These are phyloP conservation scores for Castanospermum australe DNA, from an alignment of 306 rosid genomes.

Conservation along the genomic window DNA sequence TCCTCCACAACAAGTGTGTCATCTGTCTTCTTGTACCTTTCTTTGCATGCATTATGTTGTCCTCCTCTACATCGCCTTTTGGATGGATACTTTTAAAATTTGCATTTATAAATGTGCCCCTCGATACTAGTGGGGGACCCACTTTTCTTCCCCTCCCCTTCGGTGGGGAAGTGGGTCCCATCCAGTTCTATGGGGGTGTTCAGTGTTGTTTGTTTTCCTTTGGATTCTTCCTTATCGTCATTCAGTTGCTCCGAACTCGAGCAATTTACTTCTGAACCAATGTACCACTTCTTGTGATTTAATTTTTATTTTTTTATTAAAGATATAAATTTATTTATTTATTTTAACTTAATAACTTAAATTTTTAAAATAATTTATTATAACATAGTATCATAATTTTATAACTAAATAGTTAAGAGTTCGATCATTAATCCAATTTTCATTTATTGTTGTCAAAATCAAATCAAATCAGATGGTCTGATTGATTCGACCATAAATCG, in stretches of 20 bases:
- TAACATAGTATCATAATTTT: too few species aligned
- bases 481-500: too few species aligned
- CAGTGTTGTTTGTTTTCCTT: not conserved
- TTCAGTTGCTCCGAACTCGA: not conserved
- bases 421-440: too few species aligned
- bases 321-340: too few species aligned
- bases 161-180: conserved; percentile 24
- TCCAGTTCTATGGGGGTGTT: not conserved
- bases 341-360: too few species aligned
- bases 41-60: conserved; percentile 50
- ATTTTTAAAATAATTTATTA: too few species aligned
- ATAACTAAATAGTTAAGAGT: too few species aligned
- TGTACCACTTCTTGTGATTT: too few species aligned
- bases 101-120: conserved; percentile 13
- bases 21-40: conserved; percentile 27
- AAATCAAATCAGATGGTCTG: too few species aligned
- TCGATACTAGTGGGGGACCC: conserved; percentile 4
- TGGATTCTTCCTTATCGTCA: not conserved
- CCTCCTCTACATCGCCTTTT: conserved; percentile 37
- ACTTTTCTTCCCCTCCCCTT: not conserved
- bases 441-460: too few species aligned
- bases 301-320: too few species aligned
- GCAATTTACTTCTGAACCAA: not conserved
- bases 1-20: conserved; percentile 41
- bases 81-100: conserved; percentile 26